Evolutionary conservation across 2,329 filamentous ascomycete genomes (phyloP), one percentile per base, ranked within the genome.

Genomic region (Hypoxylon sp.): DNA sequence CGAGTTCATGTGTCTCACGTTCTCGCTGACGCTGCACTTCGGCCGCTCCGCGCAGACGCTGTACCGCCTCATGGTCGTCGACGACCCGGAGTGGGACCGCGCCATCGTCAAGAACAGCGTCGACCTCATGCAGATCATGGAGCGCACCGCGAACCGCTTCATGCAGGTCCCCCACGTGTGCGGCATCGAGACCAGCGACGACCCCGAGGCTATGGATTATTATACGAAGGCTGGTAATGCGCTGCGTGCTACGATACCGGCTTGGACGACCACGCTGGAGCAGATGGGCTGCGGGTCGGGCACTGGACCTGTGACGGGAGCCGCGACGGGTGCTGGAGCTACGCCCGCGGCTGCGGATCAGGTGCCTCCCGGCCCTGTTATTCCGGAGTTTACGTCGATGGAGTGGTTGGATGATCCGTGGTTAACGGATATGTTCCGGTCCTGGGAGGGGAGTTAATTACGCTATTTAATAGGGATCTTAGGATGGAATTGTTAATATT

Each of bases 51-150:
- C 71, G 32, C 75, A 78, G 59, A 70, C 74, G 1, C 62, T 78
- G 6, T 78, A 78, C 62, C 72, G 76, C 2, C 74, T 78, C 6
- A 65, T 71, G 39, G 55, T 76, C 6, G 59, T 73, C 10, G 75
- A 77, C 27, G 75, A 76, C 17, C 70, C 74, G 15, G 74, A 67
- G 13, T 76, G 75, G 76, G 76, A 77, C 51, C 69, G 72, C 50
- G 42, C 39, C 21, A 58, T 67, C 8, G 68, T 73, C 2, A 50
- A 61, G 6, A 58, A 66, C n/a, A 59, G 48, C 44, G 50, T 75
- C 31, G 75, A 76, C 31, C 31, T 78, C 1, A 50, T 77, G 24
- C 65, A 56, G 17, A 59, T 60, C 7, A 62, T 77, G 47, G 72
- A 75, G 27, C 44, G 54, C n/a, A 29, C 61, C 1, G 73, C 73